Base-by-base conservation (phyloP, 192 early-diverging fungal genomes). In the Helicostylum pulchrum region DNA sequence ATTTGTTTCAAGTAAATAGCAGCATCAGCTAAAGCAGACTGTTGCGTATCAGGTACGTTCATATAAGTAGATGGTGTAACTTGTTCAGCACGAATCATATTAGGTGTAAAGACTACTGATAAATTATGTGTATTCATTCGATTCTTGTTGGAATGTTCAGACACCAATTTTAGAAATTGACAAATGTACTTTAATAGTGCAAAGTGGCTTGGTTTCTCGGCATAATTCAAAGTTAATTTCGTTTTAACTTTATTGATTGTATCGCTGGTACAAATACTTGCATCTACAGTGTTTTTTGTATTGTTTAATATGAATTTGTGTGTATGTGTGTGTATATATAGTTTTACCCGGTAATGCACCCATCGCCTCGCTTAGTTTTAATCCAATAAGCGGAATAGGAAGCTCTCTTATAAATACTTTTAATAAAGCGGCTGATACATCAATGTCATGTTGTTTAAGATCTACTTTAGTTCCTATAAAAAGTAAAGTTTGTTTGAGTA, bases 341-440 rank as follows among this genome's bases (percentile, higher is more conserved):
- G 52, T n/a, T 56, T 46, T 17, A 76, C 72, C 58, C 59, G 65
- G 48, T 55, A 62, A 48, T 50, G 75, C 50, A 86, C 75, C 39
- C 77, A 71, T 64, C 78, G 80, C 68, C 86, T 90, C 66, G 2
- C 57, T 31, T 43, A 90, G 73, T 23, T 78, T 66, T 3, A 79
- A 42, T 4, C 87, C 85, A 60, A 97, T 76, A 4, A 94, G 71
- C 0, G 95, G 84, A 39, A 84, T 74, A 10, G 92, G 92, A 10
- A 97, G 74, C 60, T 95, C 90, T 58, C 90, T 79, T 67, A 91
- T 84, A 71, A 88, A 97, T 10, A 89, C 76, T 71, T 97, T 97
- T 20, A 97, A 71, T 19, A 95, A 64, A 3, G 87, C 88, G 0
- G 90, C 88, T 11, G 93, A 85, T 12, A 91, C 80, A 64, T 97